Conservation (phyloP, 2,329 filamentous ascomycete genomes). For the Cylindrodendrum hubeiense region DNA sequence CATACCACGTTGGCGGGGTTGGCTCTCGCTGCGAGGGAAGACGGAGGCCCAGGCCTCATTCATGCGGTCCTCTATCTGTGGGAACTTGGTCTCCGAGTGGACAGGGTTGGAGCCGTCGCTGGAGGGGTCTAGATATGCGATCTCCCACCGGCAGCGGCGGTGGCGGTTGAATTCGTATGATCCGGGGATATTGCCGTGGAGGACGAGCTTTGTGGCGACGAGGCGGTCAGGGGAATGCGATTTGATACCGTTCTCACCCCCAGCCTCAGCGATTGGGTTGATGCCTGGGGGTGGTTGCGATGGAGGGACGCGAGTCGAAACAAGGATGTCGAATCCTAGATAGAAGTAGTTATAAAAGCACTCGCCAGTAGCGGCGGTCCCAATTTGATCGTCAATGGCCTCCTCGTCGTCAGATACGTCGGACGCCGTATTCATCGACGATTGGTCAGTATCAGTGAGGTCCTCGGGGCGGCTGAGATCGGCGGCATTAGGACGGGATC, state of each 20-base stretch:
- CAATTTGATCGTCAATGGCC: slow-evolving; percentile 67
- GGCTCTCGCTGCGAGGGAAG: slow-evolving; percentile 67
- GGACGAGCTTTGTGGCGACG: slow-evolving; percentile 89
- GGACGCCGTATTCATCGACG: slow-evolving; percentile 77
- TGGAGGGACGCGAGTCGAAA: slow-evolving; percentile 80
- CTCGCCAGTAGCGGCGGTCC: slow-evolving; percentile 72
- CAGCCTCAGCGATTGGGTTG: slow-evolving; percentile 33
- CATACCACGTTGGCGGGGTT: slow-evolving; percentile 77
- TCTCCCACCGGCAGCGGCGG: slow-evolving; percentile 88
- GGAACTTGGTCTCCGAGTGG: slow-evolving; percentile 83
- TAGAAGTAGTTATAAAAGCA: slow-evolving; percentile 99
- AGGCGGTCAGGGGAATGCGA: slow-evolving; percentile 70
- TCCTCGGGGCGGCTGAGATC: slow-evolving; percentile 66
- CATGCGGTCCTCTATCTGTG: slow-evolving; percentile 77
- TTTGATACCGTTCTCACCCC: slow-evolving; percentile 50
- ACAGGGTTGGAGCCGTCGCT: slow-evolving; percentile 60
- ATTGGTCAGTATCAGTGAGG: slow-evolving; percentile 79
- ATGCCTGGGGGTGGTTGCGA: slow-evolving; percentile 69
- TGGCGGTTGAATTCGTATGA: slow-evolving; percentile 98
- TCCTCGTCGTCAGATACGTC: slow-evolving; percentile 75
- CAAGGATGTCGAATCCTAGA: slow-evolving; percentile 91
- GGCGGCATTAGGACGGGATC: slow-evolving; percentile 57
- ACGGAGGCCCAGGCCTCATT: slow-evolving; percentile 77
- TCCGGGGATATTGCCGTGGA: slow-evolving; percentile 95
- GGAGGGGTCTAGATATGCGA: slow-evolving; percentile 68